phyloP scores from a whole-genome alignment of 805 yeast genomes.

The Starmerella floricola region DNA sequence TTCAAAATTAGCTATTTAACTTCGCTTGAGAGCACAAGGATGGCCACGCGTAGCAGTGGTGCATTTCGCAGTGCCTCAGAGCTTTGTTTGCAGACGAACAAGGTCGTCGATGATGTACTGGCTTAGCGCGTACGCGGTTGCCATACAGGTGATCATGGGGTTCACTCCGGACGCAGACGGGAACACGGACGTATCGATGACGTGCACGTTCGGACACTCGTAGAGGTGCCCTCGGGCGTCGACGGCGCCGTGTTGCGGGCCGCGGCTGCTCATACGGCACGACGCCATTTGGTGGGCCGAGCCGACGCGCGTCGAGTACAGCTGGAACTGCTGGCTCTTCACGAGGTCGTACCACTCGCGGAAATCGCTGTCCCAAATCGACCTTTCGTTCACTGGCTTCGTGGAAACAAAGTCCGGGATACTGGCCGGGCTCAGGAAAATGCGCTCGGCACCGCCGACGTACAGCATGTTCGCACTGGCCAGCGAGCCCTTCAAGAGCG shows the following conservation, averaged over 20 bases:
- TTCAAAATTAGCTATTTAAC: too few relatives aligned
- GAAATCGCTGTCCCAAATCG: slow-evolving; percentile 36
- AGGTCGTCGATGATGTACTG: slow-evolving; percentile 30
- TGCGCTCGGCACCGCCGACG: slow-evolving; percentile 39
- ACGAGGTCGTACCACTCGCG: slow-evolving; percentile 25
- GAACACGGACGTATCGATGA: slow-evolving; percentile 40
- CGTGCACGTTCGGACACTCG: slow-evolving; percentile 38
- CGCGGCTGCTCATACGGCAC: slow-evolving; percentile 35
- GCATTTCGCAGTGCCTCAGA: too few relatives aligned
- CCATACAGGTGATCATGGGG: slow-evolving; percentile 42
- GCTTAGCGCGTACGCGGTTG: slow-evolving; percentile 36
- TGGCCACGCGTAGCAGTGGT: too few relatives aligned
- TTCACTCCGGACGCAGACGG: slow-evolving; percentile 45
- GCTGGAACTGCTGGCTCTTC: slow-evolving; percentile 18
- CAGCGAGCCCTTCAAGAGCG: slow-evolving; percentile 32
- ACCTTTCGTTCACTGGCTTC: slow-evolving; percentile 28
- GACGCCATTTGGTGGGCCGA: slow-evolving; percentile 45
- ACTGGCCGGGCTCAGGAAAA: slow-evolving; percentile 27
- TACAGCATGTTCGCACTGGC: slow-evolving; percentile 37
- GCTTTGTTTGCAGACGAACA: slow-evolving; percentile 7
- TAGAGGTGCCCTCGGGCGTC: slow-evolving; percentile 36
- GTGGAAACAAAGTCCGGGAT: slow-evolving; percentile 31
- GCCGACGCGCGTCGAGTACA: slow-evolving; percentile 32
- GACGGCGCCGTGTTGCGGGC: slow-evolving; percentile 37
- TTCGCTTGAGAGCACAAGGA: too few relatives aligned